Conservation (phyloP, 768 basidiomycete genomes). For the Cyclocybe cylindracea region DNA sequence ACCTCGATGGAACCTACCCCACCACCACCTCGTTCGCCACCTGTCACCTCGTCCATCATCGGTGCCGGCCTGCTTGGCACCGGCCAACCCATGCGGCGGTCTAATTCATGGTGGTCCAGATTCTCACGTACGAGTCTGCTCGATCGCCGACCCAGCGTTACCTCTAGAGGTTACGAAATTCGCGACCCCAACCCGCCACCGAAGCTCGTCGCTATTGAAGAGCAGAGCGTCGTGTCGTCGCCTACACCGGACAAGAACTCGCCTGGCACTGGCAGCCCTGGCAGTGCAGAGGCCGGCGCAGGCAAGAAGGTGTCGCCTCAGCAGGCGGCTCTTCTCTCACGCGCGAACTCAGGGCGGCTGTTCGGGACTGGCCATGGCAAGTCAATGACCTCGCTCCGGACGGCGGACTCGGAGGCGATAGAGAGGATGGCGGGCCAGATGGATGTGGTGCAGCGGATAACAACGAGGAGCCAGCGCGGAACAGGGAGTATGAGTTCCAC, state of each 20-base stretch:
- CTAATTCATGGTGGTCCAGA: slow-evolving; percentile 78
- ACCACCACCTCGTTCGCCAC: slow-evolving; percentile 24
- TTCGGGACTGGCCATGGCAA: slow-evolving; percentile 39
- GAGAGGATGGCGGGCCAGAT: slow-evolving; percentile 66
- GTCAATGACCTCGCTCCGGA: slow-evolving; percentile 58
- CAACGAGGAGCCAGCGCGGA: slow-evolving; percentile 31
- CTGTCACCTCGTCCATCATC: slow-evolving; percentile 41
- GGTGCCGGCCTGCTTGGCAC: slow-evolving; percentile 30
- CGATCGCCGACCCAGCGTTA: slow-evolving; percentile 53
- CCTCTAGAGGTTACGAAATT: slow-evolving; percentile 49
- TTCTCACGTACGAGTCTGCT: slow-evolving; percentile 68
- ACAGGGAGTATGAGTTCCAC: slow-evolving; percentile 29
- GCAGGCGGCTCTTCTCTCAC: slow-evolving; percentile 3
- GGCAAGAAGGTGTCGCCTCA: neutral
- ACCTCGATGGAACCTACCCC: slow-evolving; percentile 20
- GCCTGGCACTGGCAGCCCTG: slow-evolving; percentile 8
- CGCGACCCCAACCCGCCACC: slow-evolving; percentile 84
- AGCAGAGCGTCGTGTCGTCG: slow-evolving; percentile 43
- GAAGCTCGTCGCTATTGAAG: slow-evolving; percentile 57
- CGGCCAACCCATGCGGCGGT: slow-evolving; percentile 56
- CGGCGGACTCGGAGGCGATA: slow-evolving; percentile 69
- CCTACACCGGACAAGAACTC: slow-evolving; percentile 11
- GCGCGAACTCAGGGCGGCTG: slow-evolving; percentile 14
- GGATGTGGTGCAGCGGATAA: slow-evolving; percentile 65
- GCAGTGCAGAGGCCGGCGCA: slow-evolving; percentile 1